Conservation (phyloP, 495 filamentous ascomycete species). For the Cercophora samala region DNA sequence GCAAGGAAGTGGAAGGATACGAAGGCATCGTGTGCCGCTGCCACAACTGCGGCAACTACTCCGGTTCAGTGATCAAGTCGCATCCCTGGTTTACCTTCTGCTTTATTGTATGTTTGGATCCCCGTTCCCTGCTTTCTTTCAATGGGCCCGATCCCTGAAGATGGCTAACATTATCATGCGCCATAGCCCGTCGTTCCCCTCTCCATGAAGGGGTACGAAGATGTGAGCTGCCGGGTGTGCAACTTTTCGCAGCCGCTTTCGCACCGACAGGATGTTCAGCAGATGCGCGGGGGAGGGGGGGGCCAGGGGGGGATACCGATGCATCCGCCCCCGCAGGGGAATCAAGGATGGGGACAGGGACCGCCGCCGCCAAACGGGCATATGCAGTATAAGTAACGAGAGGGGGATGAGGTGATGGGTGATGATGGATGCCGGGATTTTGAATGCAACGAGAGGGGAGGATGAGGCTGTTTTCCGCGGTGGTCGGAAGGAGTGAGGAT, state of each 20-base stretch:
- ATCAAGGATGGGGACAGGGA: conserved; percentile 30
- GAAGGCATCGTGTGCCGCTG: conserved; percentile 53
- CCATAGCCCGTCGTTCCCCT: conserved; percentile 52
- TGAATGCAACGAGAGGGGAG: neutral
- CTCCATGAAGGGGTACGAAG: conserved; percentile 53
- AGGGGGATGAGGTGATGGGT: neutral
- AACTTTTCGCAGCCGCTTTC: conserved; percentile 54
- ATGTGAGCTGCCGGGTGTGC: conserved; percentile 53
- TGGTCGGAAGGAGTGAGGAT: neutral
- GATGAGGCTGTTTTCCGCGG: neutral
- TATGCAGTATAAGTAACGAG: conserved; percentile 37
- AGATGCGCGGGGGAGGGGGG: conserved; percentile 41
- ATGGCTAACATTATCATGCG: neutral
- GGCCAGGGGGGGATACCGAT: conserved; percentile 42
- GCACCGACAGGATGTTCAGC: conserved; percentile 50
- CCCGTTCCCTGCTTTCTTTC: neutral
- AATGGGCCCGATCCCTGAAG: neutral
- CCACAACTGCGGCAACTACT: conserved; percentile 56
- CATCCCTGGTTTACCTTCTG: conserved; percentile 60
- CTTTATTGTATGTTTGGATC: conserved; percentile 44
- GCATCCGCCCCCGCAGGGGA: conserved; percentile 35
- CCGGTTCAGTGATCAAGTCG: conserved; percentile 49
- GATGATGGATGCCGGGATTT: no score
- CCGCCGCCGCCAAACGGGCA: conserved; percentile 30
- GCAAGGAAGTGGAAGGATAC: conserved; percentile 53